Evolutionary conservation across 352 stramenopile genomes (phyloP), one percentile per base, ranked within the genome.

Genomic region (Phytophthora meadii): DNA sequence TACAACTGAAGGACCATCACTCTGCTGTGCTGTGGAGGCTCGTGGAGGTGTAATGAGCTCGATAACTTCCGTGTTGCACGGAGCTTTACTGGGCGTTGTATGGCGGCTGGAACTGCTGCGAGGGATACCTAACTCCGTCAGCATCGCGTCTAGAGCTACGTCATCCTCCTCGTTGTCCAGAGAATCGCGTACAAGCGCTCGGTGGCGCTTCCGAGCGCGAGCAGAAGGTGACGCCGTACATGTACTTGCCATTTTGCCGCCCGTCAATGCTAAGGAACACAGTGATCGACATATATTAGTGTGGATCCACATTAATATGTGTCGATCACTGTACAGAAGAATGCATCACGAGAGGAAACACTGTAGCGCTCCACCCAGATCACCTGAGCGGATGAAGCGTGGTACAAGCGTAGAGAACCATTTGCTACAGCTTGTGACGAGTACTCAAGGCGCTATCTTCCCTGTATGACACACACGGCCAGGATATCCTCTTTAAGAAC

Each of bases 21-120:
- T 70, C 47, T 60, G 58, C 6, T 54, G 59, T 40, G 61, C 50
- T 15, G 59, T 46, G 57, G 61, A 39, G 22, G 39, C 32, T 6
- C 40, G 71, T 8, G 76, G 75, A 12, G 77, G 77, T 14, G 77
- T 79, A 9, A 77, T 65, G 25, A 86, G 69, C 50, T 86, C 74
- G 32, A 86, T 86, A 15, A 86, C 64, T 36, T 80, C 55, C 5
- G 54, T 44, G 7, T 40, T 44, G 7, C 47, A 54, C 44, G 28
- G 11, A 3, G 44, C 61, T 72, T 50, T 72, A 42, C 25, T 61
- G n/a, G 10, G 30, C 8, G 34, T 56, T 40, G 60, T 51, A 42
- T 39, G 51, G 41, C 12, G 10, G 15, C 32, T 46, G 34, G 49
- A 36, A 14, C 11, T 22, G 17, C 51, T 58, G 19, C 34, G 15